These are phyloP conservation scores for Aspergillus sp. DNA, from an alignment of 2,329 filamentous ascomycete genomes.

Conservation along the genomic window DNA sequence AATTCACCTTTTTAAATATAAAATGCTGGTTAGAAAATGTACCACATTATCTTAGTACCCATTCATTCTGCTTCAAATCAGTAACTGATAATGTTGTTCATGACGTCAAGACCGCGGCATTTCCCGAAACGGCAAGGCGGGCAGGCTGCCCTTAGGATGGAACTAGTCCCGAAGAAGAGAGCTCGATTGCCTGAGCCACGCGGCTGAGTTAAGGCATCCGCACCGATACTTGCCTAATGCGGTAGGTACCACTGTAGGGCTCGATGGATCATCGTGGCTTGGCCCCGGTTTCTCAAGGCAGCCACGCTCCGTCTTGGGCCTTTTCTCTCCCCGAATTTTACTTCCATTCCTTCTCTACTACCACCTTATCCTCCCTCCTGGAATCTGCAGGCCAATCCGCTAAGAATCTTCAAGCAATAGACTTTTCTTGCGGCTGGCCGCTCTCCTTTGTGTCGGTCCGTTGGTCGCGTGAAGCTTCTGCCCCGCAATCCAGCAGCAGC, in stretches of 20 bases:
- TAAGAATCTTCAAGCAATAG: neutral
- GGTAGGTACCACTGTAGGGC: slow-evolving; percentile 1
- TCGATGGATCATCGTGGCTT: slow-evolving; percentile 15
- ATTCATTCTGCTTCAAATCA: neutral
- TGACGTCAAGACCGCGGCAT: neutral
- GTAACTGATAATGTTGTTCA: neutral
- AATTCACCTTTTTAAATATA: neutral
- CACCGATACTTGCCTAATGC: neutral
- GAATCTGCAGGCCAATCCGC: neutral
- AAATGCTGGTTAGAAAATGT: neutral
- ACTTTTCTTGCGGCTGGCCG: slow-evolving; percentile 20
- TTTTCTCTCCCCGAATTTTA: slow-evolving; percentile 11
- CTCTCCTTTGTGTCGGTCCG: slow-evolving; percentile 9
- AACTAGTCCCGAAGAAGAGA: neutral
- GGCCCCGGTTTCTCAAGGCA: slow-evolving; percentile 15
- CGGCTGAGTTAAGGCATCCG: neutral
- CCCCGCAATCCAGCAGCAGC: slow-evolving; percentile 20
- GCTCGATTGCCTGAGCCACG: neutral
- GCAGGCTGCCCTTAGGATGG: neutral
- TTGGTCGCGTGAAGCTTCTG: slow-evolving; percentile 22
- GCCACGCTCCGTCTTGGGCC: slow-evolving; percentile 15
- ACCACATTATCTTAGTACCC: no score
- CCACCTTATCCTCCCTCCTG: neutral
- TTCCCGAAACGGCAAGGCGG: neutral
- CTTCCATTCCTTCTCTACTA: slow-evolving; percentile 6